Conservation (phyloP, 192 early-diverging fungal species). For the Thamnidium elegans region DNA sequence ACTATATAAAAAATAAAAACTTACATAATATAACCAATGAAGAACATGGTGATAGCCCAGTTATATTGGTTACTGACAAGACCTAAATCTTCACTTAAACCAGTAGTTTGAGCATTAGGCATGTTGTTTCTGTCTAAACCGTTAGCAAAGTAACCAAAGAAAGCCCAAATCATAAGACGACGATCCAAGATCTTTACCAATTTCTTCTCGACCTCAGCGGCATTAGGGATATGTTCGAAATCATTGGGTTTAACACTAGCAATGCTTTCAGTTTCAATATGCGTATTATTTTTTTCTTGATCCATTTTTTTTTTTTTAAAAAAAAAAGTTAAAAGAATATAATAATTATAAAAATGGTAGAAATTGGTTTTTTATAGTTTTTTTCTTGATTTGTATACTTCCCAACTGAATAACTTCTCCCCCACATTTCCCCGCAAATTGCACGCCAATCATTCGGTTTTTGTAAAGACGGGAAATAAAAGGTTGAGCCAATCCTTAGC, state of each 20-base stretch:
- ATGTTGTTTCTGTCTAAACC: conserved; percentile 39
- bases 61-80: conserved; percentile 47
- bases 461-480: not conserved
- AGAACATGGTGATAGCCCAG: conserved; percentile 63
- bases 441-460: not conserved
- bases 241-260: not conserved
- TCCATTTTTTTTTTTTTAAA: not conserved
- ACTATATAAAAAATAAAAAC: not conserved
- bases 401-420: not conserved
- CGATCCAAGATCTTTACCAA: conserved; percentile 29
- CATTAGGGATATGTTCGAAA: not conserved
- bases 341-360: not conserved
- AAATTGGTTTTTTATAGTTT: not conserved
- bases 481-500: too few species aligned
- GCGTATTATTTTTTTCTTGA: not conserved
- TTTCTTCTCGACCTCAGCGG: conserved; percentile 2
- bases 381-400: not conserved
- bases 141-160: conserved; percentile 37
- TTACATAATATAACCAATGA: conserved; percentile 48
- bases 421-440: conserved; percentile 1
- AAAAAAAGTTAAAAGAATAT: too few species aligned
- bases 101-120: conserved; percentile 37
- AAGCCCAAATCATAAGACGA: conserved; percentile 31
- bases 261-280: not conserved
- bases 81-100: conserved; percentile 41